Evolutionary conservation across 2,329 filamentous ascomycete species (phyloP), one percentile per base, ranked within the genome.

Genomic region (Incumbomyces delicatus): DNA sequence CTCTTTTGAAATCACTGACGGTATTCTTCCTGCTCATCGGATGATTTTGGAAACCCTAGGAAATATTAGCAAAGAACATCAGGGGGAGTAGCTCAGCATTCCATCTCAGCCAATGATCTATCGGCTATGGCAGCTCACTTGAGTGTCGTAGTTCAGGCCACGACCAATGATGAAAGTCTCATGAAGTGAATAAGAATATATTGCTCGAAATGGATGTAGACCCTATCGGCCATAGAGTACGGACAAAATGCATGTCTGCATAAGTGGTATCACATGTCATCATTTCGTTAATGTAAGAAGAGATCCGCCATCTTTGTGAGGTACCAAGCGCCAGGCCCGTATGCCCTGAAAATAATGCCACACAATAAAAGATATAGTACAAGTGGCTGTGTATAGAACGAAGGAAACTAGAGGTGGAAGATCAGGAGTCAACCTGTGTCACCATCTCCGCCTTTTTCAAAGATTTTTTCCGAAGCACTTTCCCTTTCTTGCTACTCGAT

Each of bases 381-480:
- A 38, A 45, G 11, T 45, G 42, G 42, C 42, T 17, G 20, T 37
- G 34, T 45, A 30, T 31, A 30, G 34, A 45, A 31, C 6, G n/a
- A 38, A 38, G 17, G 13, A 30, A 12, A 12, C 20, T 16, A 12
- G n/a, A 37, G 8, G 6, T 42, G 12, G 5, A 34, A 33, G 4
- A n/a, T 36, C 41, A 45, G 5, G 33, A 45, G 30, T 32, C 42
- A 17, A 35, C 20, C 16, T 45, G 42, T 16, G 42, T 32, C 16
- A 38, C 33, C 42, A 38, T 45, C 34, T 29, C 33, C 37, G 42
- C 17, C 20, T 22, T 37, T 18, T 20, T 34, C 17, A 38, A 30
- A n/a, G 42, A 45, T 22, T 45, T 45, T n/a, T 45, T 45, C 18
- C 42, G 42, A 20, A 45, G 22, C 5, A 45, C 42, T n/a, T 18